phyloP scores from a whole-genome alignment of 2,329 filamentous ascomycete genomes.

The Immersiporthe knoxdaviesiana region DNA sequence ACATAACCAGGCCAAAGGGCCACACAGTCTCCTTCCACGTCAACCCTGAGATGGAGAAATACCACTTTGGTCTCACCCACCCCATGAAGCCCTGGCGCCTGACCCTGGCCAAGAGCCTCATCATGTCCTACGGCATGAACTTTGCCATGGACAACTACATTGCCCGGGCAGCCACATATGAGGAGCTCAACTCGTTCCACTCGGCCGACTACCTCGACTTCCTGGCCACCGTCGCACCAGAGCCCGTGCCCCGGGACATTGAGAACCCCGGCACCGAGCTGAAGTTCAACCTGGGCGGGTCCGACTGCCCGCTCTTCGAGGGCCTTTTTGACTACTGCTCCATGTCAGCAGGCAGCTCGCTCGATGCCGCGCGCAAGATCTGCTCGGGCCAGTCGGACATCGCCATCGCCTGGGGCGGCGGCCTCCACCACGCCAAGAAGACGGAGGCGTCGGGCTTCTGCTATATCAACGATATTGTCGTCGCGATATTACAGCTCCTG shows the following conservation, averaged over 20 bases:
- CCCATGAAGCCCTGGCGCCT: constrained; percentile 99
- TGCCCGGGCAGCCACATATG: constrained; percentile 79
- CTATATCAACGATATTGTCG: constrained; percentile 98
- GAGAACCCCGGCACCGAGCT: constrained; percentile 66
- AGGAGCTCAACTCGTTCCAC: constrained; percentile 88
- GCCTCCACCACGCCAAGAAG: constrained; percentile 94
- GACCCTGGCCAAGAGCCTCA: constrained; percentile 91
- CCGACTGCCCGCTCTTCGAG: constrained; percentile 96
- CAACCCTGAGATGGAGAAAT: constrained; percentile 91
- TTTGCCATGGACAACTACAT: constrained; percentile 96
- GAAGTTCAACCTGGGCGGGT: constrained; percentile 84
- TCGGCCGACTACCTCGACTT: constrained; percentile 90
- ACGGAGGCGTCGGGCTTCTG: constrained; percentile 94
- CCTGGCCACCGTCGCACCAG: constrained; percentile 71
- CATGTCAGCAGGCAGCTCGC: constrained; percentile 85
- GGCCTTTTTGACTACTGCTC: constrained; percentile 95
- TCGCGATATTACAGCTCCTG: constrained; percentile 87
- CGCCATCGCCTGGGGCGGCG: constrained; percentile 96
- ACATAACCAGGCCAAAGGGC: constrained; percentile 78
- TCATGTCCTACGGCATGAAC: constrained; percentile 93
- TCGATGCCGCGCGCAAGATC: constrained; percentile 89
- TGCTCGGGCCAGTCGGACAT: constrained; percentile 88
- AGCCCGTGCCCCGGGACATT: constrained; percentile 65
- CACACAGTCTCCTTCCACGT: constrained; percentile 95
- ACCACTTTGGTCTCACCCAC: constrained; percentile 95